These are phyloP conservation scores for Tylopilus subfusipes DNA, from an alignment of 768 basidiomycete species.

Conservation along the genomic window DNA sequence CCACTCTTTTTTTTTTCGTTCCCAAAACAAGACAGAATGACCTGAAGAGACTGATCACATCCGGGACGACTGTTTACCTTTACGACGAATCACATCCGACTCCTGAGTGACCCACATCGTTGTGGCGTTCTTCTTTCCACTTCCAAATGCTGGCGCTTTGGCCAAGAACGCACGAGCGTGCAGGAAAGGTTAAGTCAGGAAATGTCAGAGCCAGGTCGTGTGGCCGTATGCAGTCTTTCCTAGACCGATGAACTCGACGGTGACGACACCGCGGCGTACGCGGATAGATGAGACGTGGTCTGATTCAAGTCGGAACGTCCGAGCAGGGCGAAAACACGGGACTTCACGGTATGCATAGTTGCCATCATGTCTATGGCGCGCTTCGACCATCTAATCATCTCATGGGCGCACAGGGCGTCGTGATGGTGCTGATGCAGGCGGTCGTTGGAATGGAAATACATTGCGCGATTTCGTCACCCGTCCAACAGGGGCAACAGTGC, in stretches of 20 bases:
- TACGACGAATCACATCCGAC: not conserved
- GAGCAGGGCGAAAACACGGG: not conserved
- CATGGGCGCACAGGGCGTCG: not conserved
- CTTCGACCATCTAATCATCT: not conserved
- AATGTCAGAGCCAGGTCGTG: not conserved
- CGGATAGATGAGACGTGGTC: not conserved
- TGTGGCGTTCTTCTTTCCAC: conserved; percentile 11
- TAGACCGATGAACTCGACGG: not conserved
- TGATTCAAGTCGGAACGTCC: not conserved
- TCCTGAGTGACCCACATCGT: too few species aligned
- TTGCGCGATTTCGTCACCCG: not conserved
- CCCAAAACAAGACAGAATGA: not conserved
- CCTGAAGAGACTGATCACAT: not conserved
- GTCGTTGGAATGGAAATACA: too few species aligned
- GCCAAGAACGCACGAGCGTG: not conserved
- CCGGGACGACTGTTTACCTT: conserved; percentile 3
- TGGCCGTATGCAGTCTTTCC: not conserved
- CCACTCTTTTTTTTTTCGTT: not conserved
- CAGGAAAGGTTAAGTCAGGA: not conserved
- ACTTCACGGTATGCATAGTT: not conserved
- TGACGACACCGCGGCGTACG: conserved; percentile 1
- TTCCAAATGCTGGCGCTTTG: not conserved
- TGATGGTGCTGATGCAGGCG: not conserved
- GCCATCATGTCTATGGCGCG: not conserved
- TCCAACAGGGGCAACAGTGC: not conserved